Evolutionary conservation across 495 filamentous ascomycete species (phyloP).

Genomic region (Parathielavia hyrcaniae): DNA sequence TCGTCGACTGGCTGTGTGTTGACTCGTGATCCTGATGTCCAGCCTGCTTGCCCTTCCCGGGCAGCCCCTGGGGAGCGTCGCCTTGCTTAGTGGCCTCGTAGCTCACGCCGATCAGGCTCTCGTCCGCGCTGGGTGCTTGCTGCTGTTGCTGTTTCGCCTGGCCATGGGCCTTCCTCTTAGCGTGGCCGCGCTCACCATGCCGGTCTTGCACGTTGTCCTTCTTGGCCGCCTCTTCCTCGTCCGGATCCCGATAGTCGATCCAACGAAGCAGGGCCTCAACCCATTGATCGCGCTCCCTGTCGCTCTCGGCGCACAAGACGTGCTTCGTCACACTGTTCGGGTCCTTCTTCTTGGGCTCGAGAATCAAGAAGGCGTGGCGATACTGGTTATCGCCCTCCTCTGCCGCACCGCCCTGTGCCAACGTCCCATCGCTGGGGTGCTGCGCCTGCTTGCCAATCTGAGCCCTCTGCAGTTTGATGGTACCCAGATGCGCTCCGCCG

Average conservation of each 20-base stretch:
- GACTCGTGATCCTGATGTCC: slow-evolving; percentile 25
- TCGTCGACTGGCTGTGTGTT: slow-evolving; percentile 31
- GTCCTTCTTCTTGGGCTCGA: slow-evolving; percentile 96
- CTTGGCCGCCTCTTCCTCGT: slow-evolving; percentile 43
- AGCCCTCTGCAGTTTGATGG: slow-evolving; percentile 83
- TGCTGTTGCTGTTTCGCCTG: slow-evolving; percentile 34
- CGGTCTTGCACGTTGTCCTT: slow-evolving; percentile 34
- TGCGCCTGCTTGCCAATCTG: slow-evolving; percentile 88
- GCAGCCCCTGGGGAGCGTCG: slow-evolving; percentile 39
- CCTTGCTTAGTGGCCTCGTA: slow-evolving; percentile 79
- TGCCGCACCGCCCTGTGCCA: slow-evolving; percentile 52
- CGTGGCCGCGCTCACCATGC: slow-evolving; percentile 32
- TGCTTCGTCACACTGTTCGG: slow-evolving; percentile 85
- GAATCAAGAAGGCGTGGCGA: slow-evolving; percentile 87
- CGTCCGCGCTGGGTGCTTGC: slow-evolving; percentile 28
- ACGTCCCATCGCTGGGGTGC: slow-evolving; percentile 55
- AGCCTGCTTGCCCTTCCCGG: slow-evolving; percentile 21
- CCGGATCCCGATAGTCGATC: slow-evolving; percentile 66
- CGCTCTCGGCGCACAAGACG: slow-evolving; percentile 91
- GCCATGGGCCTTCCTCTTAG: slow-evolving; percentile 50
- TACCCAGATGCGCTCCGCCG: slow-evolving; percentile 81
- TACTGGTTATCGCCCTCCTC: slow-evolving; percentile 87
- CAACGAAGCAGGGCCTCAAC: slow-evolving; percentile 83
- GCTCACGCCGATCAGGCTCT: slow-evolving; percentile 68
- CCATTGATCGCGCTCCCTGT: slow-evolving; percentile 88